phyloP scores from a whole-genome alignment of 257 asterid genomes.

The Eucommia ulmoides region DNA sequence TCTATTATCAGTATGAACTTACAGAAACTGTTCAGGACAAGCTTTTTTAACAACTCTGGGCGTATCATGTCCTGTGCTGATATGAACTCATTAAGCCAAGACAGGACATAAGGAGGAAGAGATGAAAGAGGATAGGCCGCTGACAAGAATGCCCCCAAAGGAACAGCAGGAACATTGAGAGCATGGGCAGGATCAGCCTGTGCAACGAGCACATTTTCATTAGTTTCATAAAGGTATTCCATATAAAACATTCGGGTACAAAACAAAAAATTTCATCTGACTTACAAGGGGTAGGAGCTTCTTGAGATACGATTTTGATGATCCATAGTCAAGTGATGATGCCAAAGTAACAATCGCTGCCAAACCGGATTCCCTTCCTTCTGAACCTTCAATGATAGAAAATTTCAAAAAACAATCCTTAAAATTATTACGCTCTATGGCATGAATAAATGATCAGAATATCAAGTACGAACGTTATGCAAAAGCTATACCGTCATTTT shows the following conservation, averaged over 20 bases:
- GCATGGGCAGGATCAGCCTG: constrained; percentile 14
- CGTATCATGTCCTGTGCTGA: constrained; percentile 15
- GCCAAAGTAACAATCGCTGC: constrained; percentile 12
- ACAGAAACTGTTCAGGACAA: constrained; percentile 14
- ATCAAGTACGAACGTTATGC: no score
- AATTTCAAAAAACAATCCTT: no score
- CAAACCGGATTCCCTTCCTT: constrained; percentile 7
- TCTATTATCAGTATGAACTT: constrained; percentile 1
- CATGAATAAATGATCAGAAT: no score
- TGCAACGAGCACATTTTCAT: background rate
- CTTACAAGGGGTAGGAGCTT: constrained; percentile 12
- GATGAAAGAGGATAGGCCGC: constrained; percentile 13
- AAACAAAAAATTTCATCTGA: background rate
- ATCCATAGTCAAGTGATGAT: constrained; percentile 14
- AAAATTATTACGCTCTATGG: no score
- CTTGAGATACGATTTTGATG: constrained; percentile 15
- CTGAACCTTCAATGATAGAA: constrained; percentile 4
- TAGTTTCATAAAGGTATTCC: background rate
- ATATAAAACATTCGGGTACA: background rate
- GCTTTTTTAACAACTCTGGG: constrained; percentile 15
- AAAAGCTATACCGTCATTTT: no score
- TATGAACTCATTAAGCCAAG: constrained; percentile 12
- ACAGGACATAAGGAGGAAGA: constrained; percentile 15
- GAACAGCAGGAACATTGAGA: constrained; percentile 12
- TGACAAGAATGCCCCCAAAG: constrained; percentile 11